Percentiles rank a stretch among this genome's conserved stretches.
Evolutionary conservation across 2,329 filamentous ascomycete genomes (phyloP).

Genomic region (Neopestalotiopsis sp.): DNA sequence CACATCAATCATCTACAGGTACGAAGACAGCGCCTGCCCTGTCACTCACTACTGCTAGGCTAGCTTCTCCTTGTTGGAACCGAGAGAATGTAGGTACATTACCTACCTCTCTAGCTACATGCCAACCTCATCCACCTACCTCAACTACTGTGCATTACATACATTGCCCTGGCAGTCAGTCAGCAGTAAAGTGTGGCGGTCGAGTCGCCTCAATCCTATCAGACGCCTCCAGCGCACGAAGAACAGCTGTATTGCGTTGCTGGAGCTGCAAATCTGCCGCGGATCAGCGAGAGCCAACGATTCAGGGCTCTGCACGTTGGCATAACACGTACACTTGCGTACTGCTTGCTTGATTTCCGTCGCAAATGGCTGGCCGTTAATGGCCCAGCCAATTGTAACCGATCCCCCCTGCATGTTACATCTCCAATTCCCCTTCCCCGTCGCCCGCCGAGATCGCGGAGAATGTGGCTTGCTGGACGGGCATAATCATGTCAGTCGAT

Average conservation of each 20-base stretch:
- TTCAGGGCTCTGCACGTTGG: constrained; percentile 8
- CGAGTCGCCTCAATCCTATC: not conserved
- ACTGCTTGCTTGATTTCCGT: not conserved
- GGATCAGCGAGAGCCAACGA: constrained; percentile 6
- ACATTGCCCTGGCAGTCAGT: not conserved
- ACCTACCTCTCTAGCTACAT: not conserved
- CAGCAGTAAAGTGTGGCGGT: not conserved
- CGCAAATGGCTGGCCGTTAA: not conserved
- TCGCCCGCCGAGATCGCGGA: not conserved
- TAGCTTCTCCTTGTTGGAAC: too few relatives aligned
- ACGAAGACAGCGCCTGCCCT: too few relatives aligned
- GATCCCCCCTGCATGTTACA: not conserved
- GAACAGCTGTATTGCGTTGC: not conserved
- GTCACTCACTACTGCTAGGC: too few relatives aligned
- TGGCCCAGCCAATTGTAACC: not conserved
- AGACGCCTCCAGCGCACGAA: not conserved
- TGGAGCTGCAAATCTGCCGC: not conserved
- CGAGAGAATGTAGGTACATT: not conserved
- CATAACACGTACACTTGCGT: not conserved
- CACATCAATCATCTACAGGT: too few relatives aligned
- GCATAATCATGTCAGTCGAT: not conserved
- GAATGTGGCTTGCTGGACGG: not conserved
- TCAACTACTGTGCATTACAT: not conserved
- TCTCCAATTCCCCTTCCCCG: not conserved
- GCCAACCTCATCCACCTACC: not conserved